Evolutionary conservation across 169 alveolate species (phyloP).

Genomic region (Plasmodium coatneyi): DNA sequence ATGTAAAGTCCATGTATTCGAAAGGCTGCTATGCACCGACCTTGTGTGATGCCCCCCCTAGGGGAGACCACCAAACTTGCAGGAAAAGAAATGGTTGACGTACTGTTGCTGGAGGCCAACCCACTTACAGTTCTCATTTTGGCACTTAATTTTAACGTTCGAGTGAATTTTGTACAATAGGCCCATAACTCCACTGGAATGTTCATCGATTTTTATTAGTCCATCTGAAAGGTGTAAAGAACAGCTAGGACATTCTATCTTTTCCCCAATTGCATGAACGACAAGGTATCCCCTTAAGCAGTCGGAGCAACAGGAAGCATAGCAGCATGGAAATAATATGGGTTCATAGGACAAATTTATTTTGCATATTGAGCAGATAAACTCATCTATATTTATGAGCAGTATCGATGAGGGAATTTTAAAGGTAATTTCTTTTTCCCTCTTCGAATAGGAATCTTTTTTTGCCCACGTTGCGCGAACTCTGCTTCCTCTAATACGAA

Average conservation of each 20-base stretch:
- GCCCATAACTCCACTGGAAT: conserved; percentile 38
- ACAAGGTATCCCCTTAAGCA: conserved; percentile 29
- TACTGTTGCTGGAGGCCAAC: conserved; percentile 59
- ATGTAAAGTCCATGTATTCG: not conserved
- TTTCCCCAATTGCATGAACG: not conserved
- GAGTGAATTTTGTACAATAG: conserved; percentile 44
- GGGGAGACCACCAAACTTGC: conserved; percentile 15
- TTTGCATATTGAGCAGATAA: conserved; percentile 66
- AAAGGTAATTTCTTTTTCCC: conserved; percentile 32
- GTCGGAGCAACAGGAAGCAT: conserved; percentile 52
- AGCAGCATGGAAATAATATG: conserved; percentile 61
- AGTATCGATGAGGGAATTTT: conserved; percentile 60
- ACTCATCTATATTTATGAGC: conserved; percentile 35
- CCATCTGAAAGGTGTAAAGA: not conserved
- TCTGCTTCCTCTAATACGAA: conserved; percentile 79
- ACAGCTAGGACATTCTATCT: conserved; percentile 42
- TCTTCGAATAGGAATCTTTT: conserved; percentile 80
- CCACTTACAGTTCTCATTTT: conserved; percentile 26
- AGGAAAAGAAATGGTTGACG: conserved; percentile 26
- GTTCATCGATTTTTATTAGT: conserved; percentile 45
- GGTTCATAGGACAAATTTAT: conserved; percentile 49
- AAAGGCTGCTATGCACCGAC: not conserved
- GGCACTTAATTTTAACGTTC: conserved; percentile 58
- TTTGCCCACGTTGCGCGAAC: conserved; percentile 83
- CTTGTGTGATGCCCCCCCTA: not conserved